Evolutionary conservation across 805 yeast species (phyloP), one percentile per base, ranked within the genome.

Genomic region (Teunomyces pallodes): DNA sequence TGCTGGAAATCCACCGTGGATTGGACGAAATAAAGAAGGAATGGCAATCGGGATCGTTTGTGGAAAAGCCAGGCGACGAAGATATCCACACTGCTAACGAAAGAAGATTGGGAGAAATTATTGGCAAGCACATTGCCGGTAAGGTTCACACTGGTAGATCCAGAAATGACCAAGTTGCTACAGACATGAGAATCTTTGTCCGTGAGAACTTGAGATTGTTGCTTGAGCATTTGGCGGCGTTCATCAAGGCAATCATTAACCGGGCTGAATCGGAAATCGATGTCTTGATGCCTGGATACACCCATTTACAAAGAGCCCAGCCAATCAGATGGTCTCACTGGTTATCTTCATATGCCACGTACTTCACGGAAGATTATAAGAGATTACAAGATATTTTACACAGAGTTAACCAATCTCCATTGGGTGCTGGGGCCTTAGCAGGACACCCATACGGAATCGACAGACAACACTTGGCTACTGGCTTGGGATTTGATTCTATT

Each of bases 251-350:
- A 14, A 79, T 94, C 56, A 62, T 83, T 38, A 76, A 76, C 48
- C 82, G 99, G 63, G 97, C 96, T 4, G 85, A 82, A 60, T 65
- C 77, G 30, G 99, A 94, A 71, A 87, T 94, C 50, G 96, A 87
- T 58, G 87, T 86, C 14, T 78, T 94, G 63, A 94, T 94, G 98
- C 99, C 99, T 9, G 99, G 99, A 39, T 94, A 94, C 74, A 94
- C 99, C 10, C 99, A 94, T 73, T 76, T 94, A 65, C 99, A 94
- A 77, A 87, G 96, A 67, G 98, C 98, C 1, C 99, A 91, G 72
- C 99, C 99, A n/a, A 94, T 94, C 62, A 83, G 99, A 72, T 94
- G 99, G 99, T 78, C 97, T 1, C 99, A 94, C 67, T 92, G 97
- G 97, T 76, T 94, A 56, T 82, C 92, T 56, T 84, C 90, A 65